Base-by-base conservation (phyloP, 176 grass and related monocot species). In the Alloteropsis semialata region DNA sequence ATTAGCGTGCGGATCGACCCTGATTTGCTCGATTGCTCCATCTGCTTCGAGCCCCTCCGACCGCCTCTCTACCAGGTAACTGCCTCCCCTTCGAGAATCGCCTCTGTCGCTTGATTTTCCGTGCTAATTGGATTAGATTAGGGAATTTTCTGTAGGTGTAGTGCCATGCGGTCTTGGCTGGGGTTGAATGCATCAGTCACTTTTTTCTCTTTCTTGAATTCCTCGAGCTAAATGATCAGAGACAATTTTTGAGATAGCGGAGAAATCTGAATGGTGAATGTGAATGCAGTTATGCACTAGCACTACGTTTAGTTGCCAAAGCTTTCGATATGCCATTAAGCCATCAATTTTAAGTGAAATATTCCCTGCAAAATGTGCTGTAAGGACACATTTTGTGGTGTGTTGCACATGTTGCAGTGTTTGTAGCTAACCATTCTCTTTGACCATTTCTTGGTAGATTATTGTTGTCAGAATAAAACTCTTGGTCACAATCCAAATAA, bases 11-110 rank as follows among this genome's bases (percentile, higher is more conserved):
- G 65, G 49, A 97, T 92, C 45, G 92, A 97, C 75, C 72, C 92
- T 14, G 88, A 94, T 53, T 4, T 88, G 46, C 92, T 97, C 0
- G 92, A 94, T 44, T 97, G 94, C 83, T 85, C 90, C 85, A 87
- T 94, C 75, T 97, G 88, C 90, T 94, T 87, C 74, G 77, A 94
- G 56, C 77, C 89, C 45, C 80, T 97, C 53, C 43, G 73, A 29
- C 85, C 92, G 46, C 94, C 94, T 8, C 90, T 97, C 22, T 91
- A 89, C 72, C 94, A 97, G 94, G 94, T 92, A 32, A 1, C 10
- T 65, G n/a, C 22, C 21, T 43, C 5, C 61, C 1, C 7, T 68
- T 78, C 27, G 17, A 16, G 17, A 57, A 68, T 36, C 39, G 1
- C 21, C 3, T 15, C 2, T 6, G 11, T 79, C 49, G 24, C 32